Percentiles rank a stretch among this genome's conserved stretches.
phyloP scores from a whole-genome alignment of 495 filamentous ascomycete species.

The Aspergillus ellipticus region DNA sequence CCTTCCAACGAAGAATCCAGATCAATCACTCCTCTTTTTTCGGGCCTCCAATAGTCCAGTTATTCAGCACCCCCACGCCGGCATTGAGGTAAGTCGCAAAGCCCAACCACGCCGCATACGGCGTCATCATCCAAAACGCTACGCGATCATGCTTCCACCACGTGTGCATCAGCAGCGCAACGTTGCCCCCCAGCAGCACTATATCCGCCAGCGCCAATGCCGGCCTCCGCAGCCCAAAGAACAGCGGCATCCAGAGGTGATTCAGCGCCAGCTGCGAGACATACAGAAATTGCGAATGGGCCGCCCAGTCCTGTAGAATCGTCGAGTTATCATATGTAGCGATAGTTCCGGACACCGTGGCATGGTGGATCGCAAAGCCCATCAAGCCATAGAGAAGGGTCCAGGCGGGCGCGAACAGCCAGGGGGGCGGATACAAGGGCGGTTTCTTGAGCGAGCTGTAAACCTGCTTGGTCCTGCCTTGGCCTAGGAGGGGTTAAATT shows the following conservation, averaged over 20 bases:
- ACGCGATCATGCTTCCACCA: conserved; percentile 70
- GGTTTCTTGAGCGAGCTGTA: conserved; percentile 74
- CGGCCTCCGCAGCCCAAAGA: conserved; percentile 70
- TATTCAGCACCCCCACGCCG: conserved; percentile 70
- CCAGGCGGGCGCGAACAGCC: conserved; percentile 83
- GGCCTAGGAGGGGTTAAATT: conserved; percentile 28
- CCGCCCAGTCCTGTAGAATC: conserved; percentile 23
- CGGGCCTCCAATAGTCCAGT: conserved; percentile 59
- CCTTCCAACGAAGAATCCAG: neutral
- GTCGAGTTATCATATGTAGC: conserved; percentile 33
- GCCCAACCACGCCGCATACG: conserved; percentile 77
- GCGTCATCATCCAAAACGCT: conserved; percentile 69
- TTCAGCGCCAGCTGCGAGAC: conserved; percentile 81
- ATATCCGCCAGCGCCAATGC: conserved; percentile 74
- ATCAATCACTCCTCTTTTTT: conserved; percentile 26
- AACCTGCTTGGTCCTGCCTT: conserved; percentile 53
- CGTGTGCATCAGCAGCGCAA: conserved; percentile 64
- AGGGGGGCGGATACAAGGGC: conserved; percentile 71
- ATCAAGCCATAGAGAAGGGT: conserved; percentile 81
- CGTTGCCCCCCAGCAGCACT: conserved; percentile 62
- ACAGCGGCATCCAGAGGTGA: conserved; percentile 89
- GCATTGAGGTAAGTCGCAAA: conserved; percentile 78
- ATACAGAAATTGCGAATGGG: conserved; percentile 59
- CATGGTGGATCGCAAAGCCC: conserved; percentile 82
- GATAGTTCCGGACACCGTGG: conserved; percentile 53